These are phyloP conservation scores for Kalaharituber pfeilii DNA, from an alignment of 2,329 filamentous ascomycete genomes.

Conservation along the genomic window DNA sequence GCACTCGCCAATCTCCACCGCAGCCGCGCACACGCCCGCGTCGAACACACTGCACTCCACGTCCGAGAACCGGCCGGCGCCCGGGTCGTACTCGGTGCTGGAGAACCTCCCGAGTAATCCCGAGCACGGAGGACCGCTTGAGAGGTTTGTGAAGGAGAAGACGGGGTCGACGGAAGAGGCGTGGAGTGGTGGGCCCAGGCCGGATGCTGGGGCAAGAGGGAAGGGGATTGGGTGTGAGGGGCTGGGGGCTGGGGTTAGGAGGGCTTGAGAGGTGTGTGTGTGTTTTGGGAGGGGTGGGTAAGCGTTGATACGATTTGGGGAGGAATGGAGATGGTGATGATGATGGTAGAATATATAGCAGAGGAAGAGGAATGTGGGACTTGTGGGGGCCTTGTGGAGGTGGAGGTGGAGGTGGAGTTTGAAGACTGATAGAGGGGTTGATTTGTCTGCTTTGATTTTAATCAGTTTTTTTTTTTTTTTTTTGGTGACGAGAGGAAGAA, in stretches of 20 bases:
- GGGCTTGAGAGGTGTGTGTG: too few species aligned
- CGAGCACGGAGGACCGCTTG: background rate
- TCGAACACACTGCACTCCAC: background rate
- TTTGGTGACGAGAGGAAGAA: background rate
- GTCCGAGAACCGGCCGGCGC: background rate
- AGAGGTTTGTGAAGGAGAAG: background rate
- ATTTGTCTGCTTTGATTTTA: background rate
- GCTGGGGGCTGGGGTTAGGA: too few species aligned
- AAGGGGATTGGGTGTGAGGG: background rate
- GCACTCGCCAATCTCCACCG: too few species aligned
- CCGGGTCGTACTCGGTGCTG: background rate
- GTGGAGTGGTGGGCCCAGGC: background rate
- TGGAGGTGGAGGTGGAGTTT: background rate
- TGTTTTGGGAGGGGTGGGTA: too few species aligned
- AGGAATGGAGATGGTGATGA: too few species aligned
- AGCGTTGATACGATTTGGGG: too few species aligned
- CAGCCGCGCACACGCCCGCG: too few species aligned
- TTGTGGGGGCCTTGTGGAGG: too few species aligned
- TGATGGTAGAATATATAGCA: too few species aligned
- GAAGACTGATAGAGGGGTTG: background rate
- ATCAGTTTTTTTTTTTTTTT: slow-evolving; percentile 1
- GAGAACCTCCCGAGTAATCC: background rate
- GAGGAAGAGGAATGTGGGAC: too few species aligned
- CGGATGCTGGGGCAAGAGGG: background rate
- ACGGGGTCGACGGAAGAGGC: background rate